phyloP scores from a whole-genome alignment of 441 rosid species.

The Croton laevigatus region DNA sequence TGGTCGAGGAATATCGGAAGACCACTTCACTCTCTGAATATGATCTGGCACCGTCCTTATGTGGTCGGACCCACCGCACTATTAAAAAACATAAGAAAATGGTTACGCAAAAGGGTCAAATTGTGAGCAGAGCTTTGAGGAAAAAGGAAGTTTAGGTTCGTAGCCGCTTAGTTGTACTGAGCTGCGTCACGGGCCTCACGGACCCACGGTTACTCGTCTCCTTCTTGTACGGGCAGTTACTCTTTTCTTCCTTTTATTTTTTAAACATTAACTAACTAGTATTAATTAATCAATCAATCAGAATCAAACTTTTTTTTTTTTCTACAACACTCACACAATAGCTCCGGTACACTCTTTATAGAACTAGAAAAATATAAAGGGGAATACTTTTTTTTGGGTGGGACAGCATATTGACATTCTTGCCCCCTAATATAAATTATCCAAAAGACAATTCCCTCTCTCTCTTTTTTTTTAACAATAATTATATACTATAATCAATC shows the following conservation, averaged over 20 bases:
- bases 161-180: constrained; percentile 33
- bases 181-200: constrained; percentile 31
- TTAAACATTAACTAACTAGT: background rate
- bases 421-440: too few species aligned
- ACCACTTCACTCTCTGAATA: constrained; percentile 20
- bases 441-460: too few species aligned
- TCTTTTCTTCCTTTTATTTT: background rate
- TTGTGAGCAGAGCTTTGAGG: background rate
- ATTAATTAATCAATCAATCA: background rate
- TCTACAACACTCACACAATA: background rate
- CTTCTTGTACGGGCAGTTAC: constrained; percentile 19
- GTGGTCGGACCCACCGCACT: background rate
- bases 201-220: constrained; percentile 22
- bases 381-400: too few species aligned
- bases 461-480: too few species aligned
- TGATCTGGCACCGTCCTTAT: constrained; percentile 26
- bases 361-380: too few species aligned
- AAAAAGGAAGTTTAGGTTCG: constrained; percentile 26
- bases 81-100: too few species aligned
- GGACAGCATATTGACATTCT: too few species aligned
- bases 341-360: background rate
- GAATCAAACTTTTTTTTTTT: background rate
- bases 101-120: background rate
- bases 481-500: too few species aligned
- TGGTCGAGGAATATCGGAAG: constrained; percentile 14